phyloP scores from a whole-genome alignment of 495 filamentous ascomycete species.

The Chaetomium cochliodes region DNA sequence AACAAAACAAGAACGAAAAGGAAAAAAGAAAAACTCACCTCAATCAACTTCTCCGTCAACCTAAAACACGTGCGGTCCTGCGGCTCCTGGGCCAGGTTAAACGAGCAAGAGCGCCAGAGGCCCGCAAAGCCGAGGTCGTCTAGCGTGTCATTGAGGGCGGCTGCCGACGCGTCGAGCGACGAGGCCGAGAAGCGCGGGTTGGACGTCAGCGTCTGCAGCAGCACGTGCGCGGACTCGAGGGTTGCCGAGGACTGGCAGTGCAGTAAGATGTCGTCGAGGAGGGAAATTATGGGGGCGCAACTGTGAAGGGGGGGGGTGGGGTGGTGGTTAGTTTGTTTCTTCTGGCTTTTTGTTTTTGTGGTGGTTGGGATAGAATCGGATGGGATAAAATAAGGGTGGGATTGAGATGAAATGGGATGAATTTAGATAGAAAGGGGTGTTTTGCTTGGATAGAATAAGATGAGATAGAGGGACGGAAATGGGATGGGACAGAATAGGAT shows the following conservation, averaged over 20 bases:
- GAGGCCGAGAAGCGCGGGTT: constrained; percentile 43
- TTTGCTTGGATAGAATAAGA: neutral
- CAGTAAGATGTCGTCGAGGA: constrained; percentile 55
- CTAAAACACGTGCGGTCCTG: constrained; percentile 51
- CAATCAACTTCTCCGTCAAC: constrained; percentile 58
- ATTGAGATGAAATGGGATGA: too few relatives aligned
- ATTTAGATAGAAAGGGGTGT: too few relatives aligned
- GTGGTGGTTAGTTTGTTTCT: too few relatives aligned
- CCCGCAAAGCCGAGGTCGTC: constrained; percentile 59
- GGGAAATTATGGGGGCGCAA: constrained; percentile 49
- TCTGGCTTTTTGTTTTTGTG: too few relatives aligned
- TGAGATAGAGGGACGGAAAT: too few relatives aligned
- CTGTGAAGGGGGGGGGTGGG: constrained; percentile 24
- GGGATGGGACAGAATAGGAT: neutral
- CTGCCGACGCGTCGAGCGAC: constrained; percentile 39
- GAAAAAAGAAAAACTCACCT: constrained; percentile 42
- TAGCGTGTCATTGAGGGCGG: constrained; percentile 44
- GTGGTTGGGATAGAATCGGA: too few relatives aligned
- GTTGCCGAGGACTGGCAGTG: constrained; percentile 53
- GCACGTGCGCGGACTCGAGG: constrained; percentile 51
- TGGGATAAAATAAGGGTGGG: too few relatives aligned
- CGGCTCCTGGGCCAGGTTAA: constrained; percentile 46
- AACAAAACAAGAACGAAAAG: neutral
- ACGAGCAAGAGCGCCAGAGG: constrained; percentile 52
- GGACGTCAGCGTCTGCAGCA: constrained; percentile 51